Evolutionary conservation across 345 rosid species (phyloP), one percentile per base, ranked within the genome.

Genomic region (Moricandia moricandioides): DNA sequence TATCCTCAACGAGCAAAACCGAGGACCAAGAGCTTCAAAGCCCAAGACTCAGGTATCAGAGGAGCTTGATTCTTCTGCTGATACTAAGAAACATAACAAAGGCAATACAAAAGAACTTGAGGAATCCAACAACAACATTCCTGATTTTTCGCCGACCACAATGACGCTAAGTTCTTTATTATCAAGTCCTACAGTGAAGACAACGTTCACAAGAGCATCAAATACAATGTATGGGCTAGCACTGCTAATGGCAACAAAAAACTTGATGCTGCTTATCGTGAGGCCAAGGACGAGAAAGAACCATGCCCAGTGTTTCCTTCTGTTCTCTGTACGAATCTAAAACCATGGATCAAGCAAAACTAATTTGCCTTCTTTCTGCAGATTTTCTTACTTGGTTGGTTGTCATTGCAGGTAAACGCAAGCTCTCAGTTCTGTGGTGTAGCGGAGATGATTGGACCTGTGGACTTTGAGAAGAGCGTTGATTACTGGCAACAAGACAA

Each of bases 401-500:
- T 72, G 64, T 78, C 5, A 63, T 13, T 83, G 80, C 89, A 93
- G 98, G 98, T 93, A 68, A 93, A 93, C 79, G 90, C 97, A 1
- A 93, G 98, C 72, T 94, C 89, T 55, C 97, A 91, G 64, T 93
- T 93, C 82, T 87, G 93, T 77, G 98, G 98, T 29, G 91, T 91
- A 61, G 96, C 98, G 52, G 94, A 93, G 84, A 93, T 93, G 98
- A 71, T 83, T 74, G 97, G 98, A 74, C 87, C 92, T 57, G 96
- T 93, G 67, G 90, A 93, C 73, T 93, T 93, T 78, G 96, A 91
- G 70, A 87, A 85, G 82, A 88, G 85, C 40, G 93, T 88, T 70
- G 96, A 89, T 80, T 93, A 88, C 79, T 93, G 98, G 97, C 98
- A 93, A 79, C 98, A 93, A 39, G 98, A 93, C 77, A 91, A 88